Conservation (phyloP, 2,329 filamentous ascomycete genomes). For the Talaromyces verruculosus region DNA sequence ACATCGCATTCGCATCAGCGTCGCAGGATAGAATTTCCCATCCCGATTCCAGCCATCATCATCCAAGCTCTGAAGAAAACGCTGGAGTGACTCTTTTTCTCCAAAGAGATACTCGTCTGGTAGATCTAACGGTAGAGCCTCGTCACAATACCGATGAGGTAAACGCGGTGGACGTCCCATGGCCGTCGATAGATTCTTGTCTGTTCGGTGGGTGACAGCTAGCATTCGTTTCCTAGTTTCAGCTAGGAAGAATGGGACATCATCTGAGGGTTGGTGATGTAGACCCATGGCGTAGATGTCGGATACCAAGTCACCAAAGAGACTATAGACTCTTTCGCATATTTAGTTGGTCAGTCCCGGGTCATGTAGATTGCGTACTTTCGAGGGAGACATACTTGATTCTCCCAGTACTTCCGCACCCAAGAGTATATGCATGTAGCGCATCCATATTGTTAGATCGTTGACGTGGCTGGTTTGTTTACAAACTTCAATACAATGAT, state of each 20-base stretch:
- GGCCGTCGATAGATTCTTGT: constrained; percentile 32
- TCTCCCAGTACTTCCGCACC: constrained; percentile 19
- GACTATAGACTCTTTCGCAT: constrained; percentile 18
- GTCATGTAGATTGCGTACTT: not conserved
- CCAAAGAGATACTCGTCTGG: constrained; percentile 28
- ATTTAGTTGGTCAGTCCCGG: not conserved
- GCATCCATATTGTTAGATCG: constrained; percentile 25
- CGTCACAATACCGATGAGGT: constrained; percentile 30
- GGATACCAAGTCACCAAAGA: constrained; percentile 25
- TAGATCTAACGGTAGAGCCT: constrained; percentile 28
- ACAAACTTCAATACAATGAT: constrained; percentile 23
- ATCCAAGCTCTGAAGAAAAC: constrained; percentile 21
- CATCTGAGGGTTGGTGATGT: not conserved
- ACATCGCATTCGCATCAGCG: constrained; percentile 25
- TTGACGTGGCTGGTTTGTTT: not conserved
- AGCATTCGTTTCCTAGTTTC: constrained; percentile 30
- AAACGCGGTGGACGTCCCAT: constrained; percentile 32
- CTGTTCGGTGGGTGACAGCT: constrained; percentile 27
- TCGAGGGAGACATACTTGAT: constrained; percentile 18
- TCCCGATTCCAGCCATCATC: constrained; percentile 25
- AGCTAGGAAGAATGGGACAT: constrained; percentile 29
- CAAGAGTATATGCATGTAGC: constrained; percentile 24
- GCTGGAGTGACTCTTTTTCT: constrained; percentile 12
- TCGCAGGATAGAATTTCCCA: constrained; percentile 24
- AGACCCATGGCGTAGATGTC: constrained; percentile 19